Conservation (phyloP, 1,284 basidiomycete genomes). For the Heterobasidion irregulare region DNA sequence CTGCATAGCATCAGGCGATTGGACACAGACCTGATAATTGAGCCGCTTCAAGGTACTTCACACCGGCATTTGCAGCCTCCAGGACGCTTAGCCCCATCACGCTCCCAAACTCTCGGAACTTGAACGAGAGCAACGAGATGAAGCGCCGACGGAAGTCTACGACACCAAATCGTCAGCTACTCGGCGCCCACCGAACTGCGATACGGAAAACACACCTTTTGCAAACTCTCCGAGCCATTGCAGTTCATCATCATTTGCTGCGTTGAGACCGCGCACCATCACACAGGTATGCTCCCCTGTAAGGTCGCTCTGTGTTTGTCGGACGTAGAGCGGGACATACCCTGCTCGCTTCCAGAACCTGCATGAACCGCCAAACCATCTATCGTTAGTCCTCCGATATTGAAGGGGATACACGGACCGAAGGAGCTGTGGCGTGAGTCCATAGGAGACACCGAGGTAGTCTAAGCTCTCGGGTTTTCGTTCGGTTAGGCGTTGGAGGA, state of each 20-base stretch:
- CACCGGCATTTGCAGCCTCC: slow-evolving; percentile 71
- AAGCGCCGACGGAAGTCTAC: slow-evolving; percentile 91
- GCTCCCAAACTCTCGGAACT: slow-evolving; percentile 89
- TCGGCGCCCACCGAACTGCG: not conserved
- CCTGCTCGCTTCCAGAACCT: slow-evolving; percentile 96
- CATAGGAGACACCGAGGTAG: slow-evolving; percentile 96
- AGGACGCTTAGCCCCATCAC: slow-evolving; percentile 84
- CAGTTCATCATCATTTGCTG: slow-evolving; percentile 49
- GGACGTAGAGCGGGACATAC: slow-evolving; percentile 87
- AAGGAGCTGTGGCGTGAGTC: slow-evolving; percentile 83
- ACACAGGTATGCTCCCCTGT: slow-evolving; percentile 97
- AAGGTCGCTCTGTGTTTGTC: slow-evolving; percentile 90
- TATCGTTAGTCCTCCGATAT: not conserved
- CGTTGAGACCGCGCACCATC: slow-evolving; percentile 80
- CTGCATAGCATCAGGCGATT: not conserved
- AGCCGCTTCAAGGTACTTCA: slow-evolving; percentile 43
- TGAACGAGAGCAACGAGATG: slow-evolving; percentile 84
- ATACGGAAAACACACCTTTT: slow-evolving; percentile 47
- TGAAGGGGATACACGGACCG: slow-evolving; percentile 32
- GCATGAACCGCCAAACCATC: not conserved
- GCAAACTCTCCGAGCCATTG: slow-evolving; percentile 90
- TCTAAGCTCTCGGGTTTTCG: slow-evolving; percentile 87
- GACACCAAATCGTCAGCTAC: not conserved
- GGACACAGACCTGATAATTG: slow-evolving; percentile 27
- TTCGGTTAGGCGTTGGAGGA: slow-evolving; percentile 88